These are phyloP conservation scores for Fonsecaea pugnacius DNA, from an alignment of 2,329 filamentous ascomycete genomes.

Conservation along the genomic window DNA sequence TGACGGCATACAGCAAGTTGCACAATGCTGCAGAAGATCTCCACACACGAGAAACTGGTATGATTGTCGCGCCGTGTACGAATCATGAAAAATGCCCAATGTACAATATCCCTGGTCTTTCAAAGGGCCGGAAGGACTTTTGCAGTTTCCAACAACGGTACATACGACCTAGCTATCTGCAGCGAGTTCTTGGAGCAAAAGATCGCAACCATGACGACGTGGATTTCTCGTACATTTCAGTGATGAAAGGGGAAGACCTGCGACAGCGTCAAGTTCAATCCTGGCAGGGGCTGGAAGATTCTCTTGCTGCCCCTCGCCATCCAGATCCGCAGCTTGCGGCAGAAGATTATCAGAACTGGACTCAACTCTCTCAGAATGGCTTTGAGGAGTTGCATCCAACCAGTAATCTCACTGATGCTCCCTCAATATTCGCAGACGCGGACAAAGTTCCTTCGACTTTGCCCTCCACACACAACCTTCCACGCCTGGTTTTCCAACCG, in stretches of 20 bases:
- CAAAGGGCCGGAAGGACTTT: slow-evolving; percentile 78
- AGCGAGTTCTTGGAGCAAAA: slow-evolving; percentile 68
- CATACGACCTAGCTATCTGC: slow-evolving; percentile 79
- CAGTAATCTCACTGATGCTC: slow-evolving; percentile 18
- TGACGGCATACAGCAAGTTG: slow-evolving; percentile 41
- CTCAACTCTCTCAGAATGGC: slow-evolving; percentile 21
- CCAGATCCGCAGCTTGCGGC: slow-evolving; percentile 14
- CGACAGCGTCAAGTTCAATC: slow-evolving; percentile 45
- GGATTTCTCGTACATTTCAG: slow-evolving; percentile 84
- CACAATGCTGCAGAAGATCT: slow-evolving; percentile 39
- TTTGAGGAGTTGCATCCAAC: slow-evolving; percentile 32
- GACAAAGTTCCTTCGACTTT: slow-evolving; percentile 53
- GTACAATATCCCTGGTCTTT: slow-evolving; percentile 73
- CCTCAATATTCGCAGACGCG: slow-evolving; percentile 32
- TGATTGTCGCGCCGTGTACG: slow-evolving; percentile 74
- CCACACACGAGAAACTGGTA: slow-evolving; percentile 55
- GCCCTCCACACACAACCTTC: slow-evolving; percentile 56
- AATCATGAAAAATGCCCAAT: slow-evolving; percentile 89
- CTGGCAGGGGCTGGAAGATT: slow-evolving; percentile 31
- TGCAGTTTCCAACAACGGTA: slow-evolving; percentile 92
- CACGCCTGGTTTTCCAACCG: slow-evolving; percentile 76
- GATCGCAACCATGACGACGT: slow-evolving; percentile 86
- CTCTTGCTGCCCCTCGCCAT: slow-evolving; percentile 29
- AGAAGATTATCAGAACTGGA: slow-evolving; percentile 26
- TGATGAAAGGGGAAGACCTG: slow-evolving; percentile 74